Conservation (phyloP, 768 basidiomycete genomes). For the Kockovaella imperatae region DNA sequence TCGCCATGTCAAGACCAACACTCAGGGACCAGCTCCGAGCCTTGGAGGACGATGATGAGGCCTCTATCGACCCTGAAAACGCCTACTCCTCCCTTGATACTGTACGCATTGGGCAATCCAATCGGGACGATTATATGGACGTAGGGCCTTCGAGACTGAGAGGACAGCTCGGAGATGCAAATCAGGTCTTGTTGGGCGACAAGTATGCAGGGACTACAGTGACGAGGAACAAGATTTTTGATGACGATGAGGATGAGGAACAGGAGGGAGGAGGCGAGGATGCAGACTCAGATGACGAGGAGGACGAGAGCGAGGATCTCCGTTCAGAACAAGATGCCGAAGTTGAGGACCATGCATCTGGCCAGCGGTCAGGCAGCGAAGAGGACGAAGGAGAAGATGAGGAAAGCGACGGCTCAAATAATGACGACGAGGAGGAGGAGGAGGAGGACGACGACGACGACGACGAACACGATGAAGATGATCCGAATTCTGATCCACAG, state of each 20-base stretch:
- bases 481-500: conserved; percentile 5
- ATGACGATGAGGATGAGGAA: conserved; percentile 34
- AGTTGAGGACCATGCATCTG: conserved; percentile 13
- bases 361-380: conserved; percentile 2
- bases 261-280: conserved; percentile 47
- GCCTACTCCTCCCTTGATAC: conserved; percentile 50
- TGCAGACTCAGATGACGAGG: conserved; percentile 38
- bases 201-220: conserved; percentile 70
- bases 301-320: conserved; percentile 24
- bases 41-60: conserved; percentile 62
- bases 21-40: conserved; percentile 67
- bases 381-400: conserved; percentile 29
- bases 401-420: conserved; percentile 25
- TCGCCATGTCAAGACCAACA: conserved; percentile 7
- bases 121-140: conserved; percentile 57
- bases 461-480: conserved; percentile 32
- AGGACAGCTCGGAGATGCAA: conserved; percentile 51
- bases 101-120: conserved; percentile 38
- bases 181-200: conserved; percentile 52
- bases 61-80: conserved; percentile 68
- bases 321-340: conserved; percentile 36
- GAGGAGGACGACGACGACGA: conserved; percentile 35
- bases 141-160: conserved; percentile 74
- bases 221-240: conserved; percentile 52
- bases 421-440: conserved; percentile 32